Evolutionary conservation across 192 early-diverging fungal genomes (phyloP), one percentile per base, ranked within the genome.

Genomic region (Rhizophagus clarus): DNA sequence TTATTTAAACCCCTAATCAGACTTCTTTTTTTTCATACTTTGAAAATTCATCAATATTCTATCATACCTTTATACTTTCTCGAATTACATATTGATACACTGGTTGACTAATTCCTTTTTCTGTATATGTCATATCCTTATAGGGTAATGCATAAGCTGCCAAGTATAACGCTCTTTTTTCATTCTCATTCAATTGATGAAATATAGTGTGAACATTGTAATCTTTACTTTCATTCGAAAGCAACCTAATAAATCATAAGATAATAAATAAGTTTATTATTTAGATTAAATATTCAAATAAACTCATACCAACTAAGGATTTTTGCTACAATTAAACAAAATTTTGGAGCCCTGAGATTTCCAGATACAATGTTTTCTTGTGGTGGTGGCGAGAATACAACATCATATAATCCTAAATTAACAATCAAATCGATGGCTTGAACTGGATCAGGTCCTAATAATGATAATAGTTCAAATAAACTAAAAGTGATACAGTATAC

Each of bases 111-210:
- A 86, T 87, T 68, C 86, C 90, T 32, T 86, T 87, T 61, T 89
- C 84, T n/a, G 76, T 69, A 1, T 81, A 82, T 1, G 79, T 72
- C 47, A 89, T 81, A 10, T 82, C 74, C 40, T 82, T 82, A 78
- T 84, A 91, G 1, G 92, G 92, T 26, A 88, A 88, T 32, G 91
- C 11, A 73, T 87, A 92, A 0, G 88, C 86, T 0, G 91, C 83
- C 9, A 93, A 85, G 29, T 89, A 82, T 24, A 94, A 83, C 11
- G 80, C 69, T 15, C 90, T 34, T 4, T 79, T 81, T 42, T 87
- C 85, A 2, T n/a, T 26, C 60, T 56, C 20, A 56, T 56, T 20
- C 6, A 56, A 22, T 22, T 22, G 51, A 56, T 22, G 51, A 37
- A n/a, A 63, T 17, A 10, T 63, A 26, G 61, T 15, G 47, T 60